These are phyloP conservation scores for Calonectria naviculata DNA, from an alignment of 2,329 filamentous ascomycete species.

Conservation along the genomic window DNA sequence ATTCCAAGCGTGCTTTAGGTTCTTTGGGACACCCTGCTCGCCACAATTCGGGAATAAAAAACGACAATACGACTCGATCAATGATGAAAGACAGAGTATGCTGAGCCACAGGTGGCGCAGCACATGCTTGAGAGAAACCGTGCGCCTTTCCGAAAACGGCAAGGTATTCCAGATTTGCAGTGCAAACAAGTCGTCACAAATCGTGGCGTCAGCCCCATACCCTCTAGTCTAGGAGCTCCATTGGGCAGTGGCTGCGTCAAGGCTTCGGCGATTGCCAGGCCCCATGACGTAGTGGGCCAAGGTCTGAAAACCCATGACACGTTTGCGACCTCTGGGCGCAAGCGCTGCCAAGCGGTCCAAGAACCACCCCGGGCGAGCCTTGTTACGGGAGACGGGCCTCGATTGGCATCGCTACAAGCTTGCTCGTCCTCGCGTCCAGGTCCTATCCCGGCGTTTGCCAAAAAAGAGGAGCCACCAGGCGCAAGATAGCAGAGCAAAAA, in stretches of 20 bases:
- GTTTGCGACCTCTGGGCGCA: not conserved
- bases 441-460: not conserved
- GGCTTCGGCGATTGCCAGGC: not conserved
- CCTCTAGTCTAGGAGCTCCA: not conserved
- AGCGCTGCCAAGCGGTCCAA: slow-evolving; percentile 3
- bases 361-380: not conserved
- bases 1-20: not conserved
- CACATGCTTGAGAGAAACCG: slow-evolving; percentile 7
- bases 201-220: slow-evolving; percentile 21
- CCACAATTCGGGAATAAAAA: slow-evolving; percentile 12
- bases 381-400: not conserved
- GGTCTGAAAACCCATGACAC: slow-evolving; percentile 2
- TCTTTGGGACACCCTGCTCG: slow-evolving; percentile 14
- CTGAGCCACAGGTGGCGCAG: slow-evolving; percentile 28
- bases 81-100: slow-evolving; percentile 1
- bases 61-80: not conserved
- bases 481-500: not conserved
- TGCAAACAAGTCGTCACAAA: slow-evolving; percentile 7
- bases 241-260: slow-evolving; percentile 5
- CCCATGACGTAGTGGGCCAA: slow-evolving; percentile 11
- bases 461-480: not conserved
- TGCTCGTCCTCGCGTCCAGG: not conserved
- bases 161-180: not conserved
- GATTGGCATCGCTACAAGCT: slow-evolving; percentile 6
- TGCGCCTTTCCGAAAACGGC: slow-evolving; percentile 1